Conservation (phyloP, 345 rosid species). For the Camelina hispida region DNA sequence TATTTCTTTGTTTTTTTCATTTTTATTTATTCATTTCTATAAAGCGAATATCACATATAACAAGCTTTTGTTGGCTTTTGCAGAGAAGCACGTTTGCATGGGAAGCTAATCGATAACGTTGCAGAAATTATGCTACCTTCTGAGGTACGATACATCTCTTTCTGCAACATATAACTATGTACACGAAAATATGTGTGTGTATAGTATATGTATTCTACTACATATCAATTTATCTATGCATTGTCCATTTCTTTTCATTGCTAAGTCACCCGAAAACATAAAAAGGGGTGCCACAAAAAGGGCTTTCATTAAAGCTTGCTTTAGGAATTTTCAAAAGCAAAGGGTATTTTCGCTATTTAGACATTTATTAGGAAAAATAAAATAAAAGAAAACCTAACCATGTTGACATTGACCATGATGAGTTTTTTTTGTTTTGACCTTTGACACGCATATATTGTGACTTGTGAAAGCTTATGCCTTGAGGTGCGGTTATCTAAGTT, state of each 20-base stretch:
- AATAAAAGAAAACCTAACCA: conserved; percentile 43
- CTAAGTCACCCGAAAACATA: conserved; percentile 36
- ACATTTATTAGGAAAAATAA: conserved; percentile 21
- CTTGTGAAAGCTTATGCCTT: conserved; percentile 43
- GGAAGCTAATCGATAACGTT: conserved; percentile 64
- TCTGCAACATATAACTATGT: conserved; percentile 37
- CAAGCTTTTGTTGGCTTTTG: conserved; percentile 49
- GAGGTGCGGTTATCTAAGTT: conserved; percentile 46
- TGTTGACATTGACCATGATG: conserved; percentile 45
- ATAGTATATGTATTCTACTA: background rate
- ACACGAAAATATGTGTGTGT: background rate
- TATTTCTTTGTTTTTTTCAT: conserved; percentile 39
- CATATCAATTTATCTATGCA: conserved; percentile 15
- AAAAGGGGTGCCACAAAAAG: conserved; percentile 49
- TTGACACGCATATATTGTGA: conserved; percentile 34
- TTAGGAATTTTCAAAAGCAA: conserved; percentile 43
- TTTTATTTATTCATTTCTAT: conserved; percentile 24
- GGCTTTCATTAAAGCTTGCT: conserved; percentile 46
- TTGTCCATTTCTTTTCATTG: conserved; percentile 36
- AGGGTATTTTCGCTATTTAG: conserved; percentile 46
- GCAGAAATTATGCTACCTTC: conserved; percentile 61
- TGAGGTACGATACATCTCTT: conserved; percentile 64
- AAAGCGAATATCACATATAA: conserved; percentile 50
- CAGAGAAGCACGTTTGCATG: conserved; percentile 98
- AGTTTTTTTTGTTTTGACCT: conserved; percentile 42